Evolutionary conservation across 768 basidiomycete species (phyloP), one percentile per base, ranked within the genome.

Genomic region (Tylopilus subfusipes): DNA sequence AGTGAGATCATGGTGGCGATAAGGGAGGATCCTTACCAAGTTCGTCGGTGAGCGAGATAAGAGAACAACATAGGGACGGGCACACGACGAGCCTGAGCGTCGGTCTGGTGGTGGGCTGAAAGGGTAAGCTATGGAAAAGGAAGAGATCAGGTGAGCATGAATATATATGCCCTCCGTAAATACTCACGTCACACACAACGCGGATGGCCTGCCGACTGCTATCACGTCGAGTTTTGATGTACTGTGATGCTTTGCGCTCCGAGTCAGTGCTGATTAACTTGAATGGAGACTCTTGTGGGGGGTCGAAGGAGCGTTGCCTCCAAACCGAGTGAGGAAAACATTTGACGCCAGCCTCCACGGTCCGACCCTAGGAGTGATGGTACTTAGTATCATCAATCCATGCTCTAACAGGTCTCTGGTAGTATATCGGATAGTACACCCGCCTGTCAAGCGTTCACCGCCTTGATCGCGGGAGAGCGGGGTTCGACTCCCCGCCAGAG

Each of bases 401-500:
- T n/a, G n/a, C n/a, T n/a, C n/a, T n/a, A n/a, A n/a, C n/a, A n/a
- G n/a, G 29, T 73, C 72, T 75, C 66, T 74, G 74, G 74, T 76
- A 76, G 74, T 75, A 77, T 76, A 76, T 76, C 75, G 75, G 75
- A 71, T 70, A 76, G 75, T 76, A 76, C 76, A 76, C 69, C 76
- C 75, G 76, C 75, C 72, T 76, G 75, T 76, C 75, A 76, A n/a
- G n/a, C n/a, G n/a, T n/a, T n/a, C n/a, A n/a, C n/a, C n/a, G n/a
- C n/a, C n/a, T n/a, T 16, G 34, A 18, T 36, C 73, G 73, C 75
- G 73, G 70, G 64, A 75, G 62, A 68, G 69, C 73, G 65, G 73
- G 74, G 73, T 74, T 74, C 73, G 73, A 74, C 63, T 76, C 73
- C 75, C 73, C 70, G 73, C 75, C 73, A 76, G 75, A 73, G 71